A percentile compares a stretch with the other conserved stretches of the same genome.
These are phyloP conservation scores for Podaxis mareebaensis DNA, from an alignment of 768 basidiomycete genomes.

Conservation along the genomic window DNA sequence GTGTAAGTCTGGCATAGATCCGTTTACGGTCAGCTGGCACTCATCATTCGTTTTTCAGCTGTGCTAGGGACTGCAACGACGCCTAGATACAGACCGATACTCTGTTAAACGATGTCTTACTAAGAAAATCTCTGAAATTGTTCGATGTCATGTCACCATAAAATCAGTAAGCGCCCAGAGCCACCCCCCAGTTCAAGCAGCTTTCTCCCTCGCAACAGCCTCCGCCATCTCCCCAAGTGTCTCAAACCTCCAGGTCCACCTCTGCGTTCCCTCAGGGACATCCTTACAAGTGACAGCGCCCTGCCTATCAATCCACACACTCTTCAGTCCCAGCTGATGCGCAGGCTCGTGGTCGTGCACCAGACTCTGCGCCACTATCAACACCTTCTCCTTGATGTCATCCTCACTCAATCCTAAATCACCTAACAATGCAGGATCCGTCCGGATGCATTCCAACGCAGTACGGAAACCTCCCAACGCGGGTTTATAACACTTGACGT, in stretches of 20 bases:
- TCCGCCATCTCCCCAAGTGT: slow-evolving; percentile 63
- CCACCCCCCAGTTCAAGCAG: background rate
- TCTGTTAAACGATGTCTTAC: too few relatives aligned
- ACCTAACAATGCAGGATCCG: slow-evolving; percentile 42
- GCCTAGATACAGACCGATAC: background rate
- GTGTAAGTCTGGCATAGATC: slow-evolving; percentile 16
- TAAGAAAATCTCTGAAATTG: too few relatives aligned
- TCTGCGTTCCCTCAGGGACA: slow-evolving; percentile 29
- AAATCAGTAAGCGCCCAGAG: background rate
- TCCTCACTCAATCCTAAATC: slow-evolving; percentile 24
- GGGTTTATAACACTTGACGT: slow-evolving; percentile 74
- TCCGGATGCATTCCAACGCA: slow-evolving; percentile 44
- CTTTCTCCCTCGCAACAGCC: slow-evolving; percentile 48
- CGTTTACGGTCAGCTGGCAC: background rate
- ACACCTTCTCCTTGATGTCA: slow-evolving; percentile 46
- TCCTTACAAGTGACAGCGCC: slow-evolving; percentile 46
- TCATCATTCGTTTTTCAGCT: background rate
- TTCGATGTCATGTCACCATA: too few relatives aligned
- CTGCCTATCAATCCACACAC: slow-evolving; percentile 68
- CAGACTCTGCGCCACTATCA: slow-evolving; percentile 70
- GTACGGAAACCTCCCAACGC: slow-evolving; percentile 53
- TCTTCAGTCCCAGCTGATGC: slow-evolving; percentile 50
- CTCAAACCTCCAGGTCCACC: slow-evolving; percentile 55
- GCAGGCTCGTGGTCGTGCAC: slow-evolving; percentile 69
- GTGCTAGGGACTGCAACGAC: slow-evolving; percentile 1